Percentiles rank a stretch among this genome's conserved stretches.
Conservation (phyloP, 371 early-diverging fungal genomes). For the Quaeritorhiza haematococci region DNA sequence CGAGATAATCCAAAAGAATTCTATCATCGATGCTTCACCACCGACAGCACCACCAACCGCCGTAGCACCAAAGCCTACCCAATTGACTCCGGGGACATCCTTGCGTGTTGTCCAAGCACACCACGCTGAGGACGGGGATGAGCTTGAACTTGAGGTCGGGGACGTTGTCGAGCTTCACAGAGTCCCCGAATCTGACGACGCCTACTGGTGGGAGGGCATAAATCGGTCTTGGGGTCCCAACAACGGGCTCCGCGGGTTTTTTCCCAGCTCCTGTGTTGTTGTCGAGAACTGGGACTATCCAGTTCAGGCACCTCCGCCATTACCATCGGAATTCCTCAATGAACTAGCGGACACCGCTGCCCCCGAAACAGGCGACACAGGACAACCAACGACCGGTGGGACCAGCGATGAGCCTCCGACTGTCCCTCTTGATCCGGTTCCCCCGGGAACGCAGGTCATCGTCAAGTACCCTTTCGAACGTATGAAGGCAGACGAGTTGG, state of each 20-base stretch:
- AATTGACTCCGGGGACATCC: too few species aligned
- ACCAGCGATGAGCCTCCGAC: constrained; percentile 6
- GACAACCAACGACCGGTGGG: constrained; percentile 5
- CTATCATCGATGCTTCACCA: too few species aligned
- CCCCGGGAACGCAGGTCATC: constrained; percentile 37
- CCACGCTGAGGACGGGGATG: constrained; percentile 26
- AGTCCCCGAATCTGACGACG: constrained; percentile 23
- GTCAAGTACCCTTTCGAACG: constrained; percentile 26
- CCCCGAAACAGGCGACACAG: constrained; percentile 6
- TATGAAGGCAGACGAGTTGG: constrained; percentile 43
- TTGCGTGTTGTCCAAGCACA: too few species aligned
- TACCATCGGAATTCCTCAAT: constrained; percentile 1
- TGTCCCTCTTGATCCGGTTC: constrained; percentile 25
- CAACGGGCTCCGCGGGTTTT: constrained; percentile 43
- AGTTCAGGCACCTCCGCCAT: not conserved
- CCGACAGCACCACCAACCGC: too few species aligned
- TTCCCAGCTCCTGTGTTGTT: constrained; percentile 32
- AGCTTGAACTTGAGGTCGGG: constrained; percentile 38
- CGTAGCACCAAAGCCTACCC: too few species aligned
- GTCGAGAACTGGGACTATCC: constrained; percentile 25
- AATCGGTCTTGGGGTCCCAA: constrained; percentile 38
- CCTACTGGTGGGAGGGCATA: constrained; percentile 43
- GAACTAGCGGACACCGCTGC: constrained; percentile 8
- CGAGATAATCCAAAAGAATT: too few species aligned
- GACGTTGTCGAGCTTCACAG: constrained; percentile 36